Evolutionary conservation across 768 basidiomycete species (phyloP).

Genomic region (Boletus subcaerulescens): DNA sequence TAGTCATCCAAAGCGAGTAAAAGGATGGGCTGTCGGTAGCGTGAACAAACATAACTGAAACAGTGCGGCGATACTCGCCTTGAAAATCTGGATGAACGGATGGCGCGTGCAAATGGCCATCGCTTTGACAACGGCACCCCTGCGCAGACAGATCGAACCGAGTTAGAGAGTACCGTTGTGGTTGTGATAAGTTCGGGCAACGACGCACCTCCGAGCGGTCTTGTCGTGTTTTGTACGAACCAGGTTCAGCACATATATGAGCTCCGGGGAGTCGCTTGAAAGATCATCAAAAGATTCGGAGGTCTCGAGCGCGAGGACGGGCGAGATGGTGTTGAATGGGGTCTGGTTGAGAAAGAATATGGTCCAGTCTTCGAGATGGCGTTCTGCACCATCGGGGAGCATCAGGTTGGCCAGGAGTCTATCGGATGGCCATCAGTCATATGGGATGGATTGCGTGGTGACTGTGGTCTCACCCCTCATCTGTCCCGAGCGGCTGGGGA

Average conservation of each 20-base stretch:
- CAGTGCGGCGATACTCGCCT: constrained; percentile 45
- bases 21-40: constrained; percentile 71
- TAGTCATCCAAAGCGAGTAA: constrained; percentile 95
- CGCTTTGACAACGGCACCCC: constrained; percentile 92
- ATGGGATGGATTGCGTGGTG: not conserved
- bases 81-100: constrained; percentile 95
- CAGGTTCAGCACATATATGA: constrained; percentile 86
- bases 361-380: constrained; percentile 95
- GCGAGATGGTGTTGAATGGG: constrained; percentile 79
- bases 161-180: constrained; percentile 6
- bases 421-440: constrained; percentile 3
- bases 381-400: constrained; percentile 97
- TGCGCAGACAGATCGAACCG: constrained; percentile 28
- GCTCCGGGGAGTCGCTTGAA: constrained; percentile 37
- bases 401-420: constrained; percentile 95
- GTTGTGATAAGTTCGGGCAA: constrained; percentile 3
- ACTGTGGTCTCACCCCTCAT: constrained; percentile 73
- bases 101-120: constrained; percentile 91
- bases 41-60: constrained; percentile 2
- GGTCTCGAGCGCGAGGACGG: constrained; percentile 72
- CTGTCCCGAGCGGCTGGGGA: constrained; percentile 89
- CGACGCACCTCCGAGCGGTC: constrained; percentile 64
- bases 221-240: constrained; percentile 92
- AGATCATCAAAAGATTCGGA: constrained; percentile 32
- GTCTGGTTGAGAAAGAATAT: constrained; percentile 98